A percentile compares a stretch with the other conserved stretches of the same genome.
Conservation (phyloP, 2,329 filamentous ascomycete species). For the Fusarium pilosicola region DNA sequence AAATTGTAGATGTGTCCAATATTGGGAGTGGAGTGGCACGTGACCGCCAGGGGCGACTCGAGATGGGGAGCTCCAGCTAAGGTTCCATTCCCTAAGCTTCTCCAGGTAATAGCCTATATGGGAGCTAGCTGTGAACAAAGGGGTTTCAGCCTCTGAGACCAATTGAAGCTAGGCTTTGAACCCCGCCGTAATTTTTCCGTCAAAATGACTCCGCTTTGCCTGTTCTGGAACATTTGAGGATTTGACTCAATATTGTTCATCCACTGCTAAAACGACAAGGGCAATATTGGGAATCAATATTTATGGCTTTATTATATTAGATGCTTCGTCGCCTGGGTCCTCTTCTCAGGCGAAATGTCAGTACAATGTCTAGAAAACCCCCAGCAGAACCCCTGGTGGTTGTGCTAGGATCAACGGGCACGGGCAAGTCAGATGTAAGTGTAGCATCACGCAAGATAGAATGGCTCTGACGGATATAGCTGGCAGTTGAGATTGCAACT, state of each 20-base stretch:
- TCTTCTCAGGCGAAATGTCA: slow-evolving; percentile 48
- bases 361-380: slow-evolving; percentile 53
- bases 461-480: slow-evolving; percentile 58
- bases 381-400: slow-evolving; percentile 75
- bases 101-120: slow-evolving; percentile 1
- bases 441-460: neutral
- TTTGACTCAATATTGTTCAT: slow-evolving; percentile 4
- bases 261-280: neutral
- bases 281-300: neutral
- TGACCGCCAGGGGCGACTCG: slow-evolving; percentile 42
- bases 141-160: slow-evolving; percentile 27
- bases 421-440: slow-evolving; percentile 88
- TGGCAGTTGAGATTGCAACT: slow-evolving; percentile 87
- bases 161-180: slow-evolving; percentile 14
- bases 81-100: slow-evolving; percentile 32
- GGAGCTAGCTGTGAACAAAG: slow-evolving; percentile 25
- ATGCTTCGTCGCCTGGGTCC: slow-evolving; percentile 45
- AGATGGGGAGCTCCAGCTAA: neutral
- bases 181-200: slow-evolving; percentile 37
- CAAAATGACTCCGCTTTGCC: slow-evolving; percentile 12
- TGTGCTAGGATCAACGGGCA: slow-evolving; percentile 89
- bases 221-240: slow-evolving; percentile 30
- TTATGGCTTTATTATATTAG: slow-evolving; percentile 3
- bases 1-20: slow-evolving; percentile 59
- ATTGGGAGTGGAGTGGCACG: slow-evolving; percentile 50